Evolutionary conservation across 2,329 filamentous ascomycete species (phyloP), one percentile per base, ranked within the genome.

Genomic region (Talaromyces marneffei): DNA sequence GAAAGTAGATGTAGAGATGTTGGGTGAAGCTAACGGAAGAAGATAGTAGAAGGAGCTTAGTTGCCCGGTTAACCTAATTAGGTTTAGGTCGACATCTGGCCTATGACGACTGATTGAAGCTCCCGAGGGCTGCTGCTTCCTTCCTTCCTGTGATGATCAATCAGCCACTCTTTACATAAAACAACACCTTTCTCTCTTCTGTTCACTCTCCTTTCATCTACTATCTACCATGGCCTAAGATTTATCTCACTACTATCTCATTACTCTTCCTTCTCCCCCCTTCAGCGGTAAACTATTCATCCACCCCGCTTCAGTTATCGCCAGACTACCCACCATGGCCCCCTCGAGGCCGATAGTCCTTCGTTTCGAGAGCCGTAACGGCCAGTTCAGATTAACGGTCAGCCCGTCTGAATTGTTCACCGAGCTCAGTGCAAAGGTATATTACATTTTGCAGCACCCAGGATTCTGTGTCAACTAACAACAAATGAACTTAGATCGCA

Each of bases 301-400:
- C 29, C 46, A 7, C n/a, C n/a, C 46, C 52, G 16, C 25, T 35
- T 29, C 29, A 40, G 52, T 48, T 31, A 16, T 42, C 40, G 27
- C 61, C 40, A 42, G n/a, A 27, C 23, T 33, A 55, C 31, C 48
- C 64, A 66, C 52, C 39, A 78, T 78, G 76, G 68, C 75, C 44
- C 65, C 71, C 25, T 67, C 75, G 53, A 67, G 71, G 72, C 78
- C 72, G 66, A 96, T 96, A 86, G 83, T 96, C 71, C 81, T 97
- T 61, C 86, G 92, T 75, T 90, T 96, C 68, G 88, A 92, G 70
- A 92, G 92, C 73, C 91, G 90, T 66, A 92, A 97, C 79, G 94
- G 94, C 79, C 94, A 94, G 82, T 88, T 92, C 76, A 89, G 94
- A 68, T 81, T 97, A 70, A 90, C 83, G 57, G 85, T 95, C 67